Evolutionary conservation across 495 filamentous ascomycete species (phyloP).

Genomic region (Aspergillus biplanus): DNA sequence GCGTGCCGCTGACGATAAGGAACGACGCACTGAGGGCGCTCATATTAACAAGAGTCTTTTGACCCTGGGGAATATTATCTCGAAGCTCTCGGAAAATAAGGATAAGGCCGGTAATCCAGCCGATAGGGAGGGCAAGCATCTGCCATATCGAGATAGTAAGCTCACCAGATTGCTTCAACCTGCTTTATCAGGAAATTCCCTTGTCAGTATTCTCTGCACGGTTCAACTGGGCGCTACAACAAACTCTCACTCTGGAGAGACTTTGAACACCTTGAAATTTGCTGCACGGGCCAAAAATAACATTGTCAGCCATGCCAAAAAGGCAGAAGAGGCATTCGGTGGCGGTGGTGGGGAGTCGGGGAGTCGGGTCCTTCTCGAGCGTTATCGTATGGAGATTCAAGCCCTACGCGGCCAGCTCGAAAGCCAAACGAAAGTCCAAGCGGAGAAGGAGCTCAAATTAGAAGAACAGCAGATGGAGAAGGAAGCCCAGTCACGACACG

Average conservation of each 20-base stretch:
- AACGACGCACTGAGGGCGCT: slow-evolving; percentile 89
- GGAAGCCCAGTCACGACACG: slow-evolving; percentile 81
- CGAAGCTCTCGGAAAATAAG: slow-evolving; percentile 79
- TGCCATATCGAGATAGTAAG: slow-evolving; percentile 97
- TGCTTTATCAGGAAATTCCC: slow-evolving; percentile 88
- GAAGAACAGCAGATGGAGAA: slow-evolving; percentile 77
- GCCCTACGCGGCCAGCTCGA: slow-evolving; percentile 84
- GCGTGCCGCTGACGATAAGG: slow-evolving; percentile 92
- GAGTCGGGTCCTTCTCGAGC: slow-evolving; percentile 84
- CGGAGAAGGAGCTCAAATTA: slow-evolving; percentile 67
- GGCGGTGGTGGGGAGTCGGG: slow-evolving; percentile 73
- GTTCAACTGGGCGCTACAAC: slow-evolving; percentile 76
- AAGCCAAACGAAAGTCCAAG: slow-evolving; percentile 68
- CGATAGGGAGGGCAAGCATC: slow-evolving; percentile 83
- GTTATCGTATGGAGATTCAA: slow-evolving; percentile 92
- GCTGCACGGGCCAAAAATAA: slow-evolving; percentile 96
- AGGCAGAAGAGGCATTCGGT: slow-evolving; percentile 85
- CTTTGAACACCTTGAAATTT: slow-evolving; percentile 95
- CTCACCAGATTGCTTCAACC: slow-evolving; percentile 91
- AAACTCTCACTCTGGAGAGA: slow-evolving; percentile 77
- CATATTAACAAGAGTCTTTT: slow-evolving; percentile 98
- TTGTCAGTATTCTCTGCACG: slow-evolving; percentile 96
- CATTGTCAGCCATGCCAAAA: slow-evolving; percentile 96
- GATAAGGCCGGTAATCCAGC: slow-evolving; percentile 75
- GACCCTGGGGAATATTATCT: slow-evolving; percentile 94